Evolutionary conservation across 2,329 filamentous ascomycete genomes (phyloP).

Genomic region (Verticillium dahliae): DNA sequence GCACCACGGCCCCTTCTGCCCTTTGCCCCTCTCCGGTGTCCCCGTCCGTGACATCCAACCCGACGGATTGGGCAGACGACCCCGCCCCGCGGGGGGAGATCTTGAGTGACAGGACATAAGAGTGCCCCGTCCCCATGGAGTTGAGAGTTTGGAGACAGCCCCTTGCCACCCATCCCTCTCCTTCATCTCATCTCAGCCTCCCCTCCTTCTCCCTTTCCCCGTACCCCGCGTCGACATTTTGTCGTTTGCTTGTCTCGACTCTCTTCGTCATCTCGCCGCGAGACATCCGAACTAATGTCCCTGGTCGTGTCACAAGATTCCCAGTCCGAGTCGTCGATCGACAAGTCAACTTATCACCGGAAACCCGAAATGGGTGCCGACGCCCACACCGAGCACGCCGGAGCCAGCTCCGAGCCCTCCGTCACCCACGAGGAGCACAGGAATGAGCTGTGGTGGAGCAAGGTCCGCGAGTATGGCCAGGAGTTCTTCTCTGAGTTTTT

Average conservation of each 20-base stretch:
- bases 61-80: constrained; percentile 2
- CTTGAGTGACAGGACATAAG: constrained; percentile 7
- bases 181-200: neutral
- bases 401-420: neutral
- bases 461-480: constrained; percentile 40
- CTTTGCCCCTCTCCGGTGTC: neutral
- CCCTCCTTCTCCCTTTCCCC: neutral
- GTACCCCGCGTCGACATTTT: neutral
- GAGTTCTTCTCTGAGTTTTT: constrained; percentile 63
- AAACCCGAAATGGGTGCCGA: constrained; percentile 24
- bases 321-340: constrained; percentile 24
- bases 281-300: constrained; percentile 18
- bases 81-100: constrained; percentile 9
- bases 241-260: neutral
- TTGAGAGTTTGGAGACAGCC: constrained; percentile 5
- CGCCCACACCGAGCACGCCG: constrained; percentile 12
- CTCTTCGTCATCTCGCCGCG: neutral
- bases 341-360: constrained; percentile 21
- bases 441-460: constrained; percentile 39
- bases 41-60: neutral
- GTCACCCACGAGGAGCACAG: constrained; percentile 3
- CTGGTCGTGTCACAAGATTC: constrained; percentile 20
- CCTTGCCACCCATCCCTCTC: constrained; percentile 4
- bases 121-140: constrained; percentile 10
- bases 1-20: neutral